Percentiles rank a stretch among this genome's conserved stretches.
phyloP scores from a whole-genome alignment of 208 protist genomes.

The Kentomonas sorsogonicus region DNA sequence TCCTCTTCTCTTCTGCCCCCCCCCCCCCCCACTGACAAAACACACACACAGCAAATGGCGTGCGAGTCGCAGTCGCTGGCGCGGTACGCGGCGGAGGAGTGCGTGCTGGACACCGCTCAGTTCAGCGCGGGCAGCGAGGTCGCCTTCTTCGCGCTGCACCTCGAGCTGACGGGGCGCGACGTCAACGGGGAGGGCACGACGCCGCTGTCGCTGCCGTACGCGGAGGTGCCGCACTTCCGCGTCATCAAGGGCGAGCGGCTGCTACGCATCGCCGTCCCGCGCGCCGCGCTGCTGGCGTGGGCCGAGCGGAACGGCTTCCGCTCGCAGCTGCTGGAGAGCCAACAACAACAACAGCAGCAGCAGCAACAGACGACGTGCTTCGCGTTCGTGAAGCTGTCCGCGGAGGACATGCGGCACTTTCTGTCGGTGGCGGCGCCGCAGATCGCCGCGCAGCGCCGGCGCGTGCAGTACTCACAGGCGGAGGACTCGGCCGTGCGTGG shows the following conservation, averaged over 20 bases:
- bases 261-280: conserved; percentile 70
- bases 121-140: conserved; percentile 56
- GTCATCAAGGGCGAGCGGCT: conserved; percentile 50
- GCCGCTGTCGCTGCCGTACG: conserved; percentile 55
- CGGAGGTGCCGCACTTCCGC: conserved; percentile 62
- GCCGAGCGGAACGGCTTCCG: conserved; percentile 57
- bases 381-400: conserved; percentile 43
- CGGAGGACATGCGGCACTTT: conserved; percentile 50
- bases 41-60: conserved; percentile 1
- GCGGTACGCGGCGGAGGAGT: conserved; percentile 46
- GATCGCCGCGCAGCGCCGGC: conserved; percentile 50
- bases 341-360: not conserved
- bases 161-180: conserved; percentile 52
- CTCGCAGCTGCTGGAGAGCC: conserved; percentile 33
- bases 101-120: conserved; percentile 52
- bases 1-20: not conserved
- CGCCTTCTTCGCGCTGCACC: conserved; percentile 52
- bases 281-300: conserved; percentile 35
- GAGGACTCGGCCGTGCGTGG: too few species aligned
- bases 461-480: too few species aligned
- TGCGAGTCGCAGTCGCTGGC: conserved; percentile 45
- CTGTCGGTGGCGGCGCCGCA: conserved; percentile 46
- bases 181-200: conserved; percentile 41
- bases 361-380: conserved; percentile 16
- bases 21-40: not conserved